Conservation (phyloP, 2,329 filamentous ascomycete species). For the Alternaria longipes region DNA sequence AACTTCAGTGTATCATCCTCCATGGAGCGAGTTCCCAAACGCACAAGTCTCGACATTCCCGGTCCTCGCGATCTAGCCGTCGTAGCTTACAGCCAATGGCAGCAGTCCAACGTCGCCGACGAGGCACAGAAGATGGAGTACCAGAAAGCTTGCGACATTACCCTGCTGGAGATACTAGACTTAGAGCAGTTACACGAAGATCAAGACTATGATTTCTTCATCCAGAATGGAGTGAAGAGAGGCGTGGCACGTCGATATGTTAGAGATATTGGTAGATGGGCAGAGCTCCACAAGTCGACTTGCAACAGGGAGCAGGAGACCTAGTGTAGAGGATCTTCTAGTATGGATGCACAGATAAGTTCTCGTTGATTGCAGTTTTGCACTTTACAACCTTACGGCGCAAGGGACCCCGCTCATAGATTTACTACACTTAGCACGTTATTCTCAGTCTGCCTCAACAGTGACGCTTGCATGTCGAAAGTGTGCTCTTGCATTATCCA, state of each 20-base stretch:
- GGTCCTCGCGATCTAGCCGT: slow-evolving; percentile 26
- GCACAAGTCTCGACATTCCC: slow-evolving; percentile 22
- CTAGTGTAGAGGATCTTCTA: too few relatives aligned
- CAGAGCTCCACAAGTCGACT: slow-evolving; percentile 6
- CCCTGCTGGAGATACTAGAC: slow-evolving; percentile 23
- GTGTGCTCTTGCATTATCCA: slow-evolving; percentile 34
- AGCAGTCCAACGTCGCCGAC: slow-evolving; percentile 24
- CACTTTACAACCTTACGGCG: too few relatives aligned
- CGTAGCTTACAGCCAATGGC: slow-evolving; percentile 25
- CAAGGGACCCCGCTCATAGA: not conserved
- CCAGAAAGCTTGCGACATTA: slow-evolving; percentile 19
- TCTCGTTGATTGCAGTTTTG: too few relatives aligned
- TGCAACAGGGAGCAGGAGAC: not conserved
- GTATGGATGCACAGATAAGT: too few relatives aligned
- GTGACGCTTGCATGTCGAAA: slow-evolving; percentile 35
- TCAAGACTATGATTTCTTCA: slow-evolving; percentile 42
- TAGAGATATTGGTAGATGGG: slow-evolving; percentile 36
- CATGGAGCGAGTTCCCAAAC: slow-evolving; percentile 1
- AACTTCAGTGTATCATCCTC: not conserved
- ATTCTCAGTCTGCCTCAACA: slow-evolving; percentile 3
- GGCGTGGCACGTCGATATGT: slow-evolving; percentile 43
- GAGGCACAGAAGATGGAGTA: slow-evolving; percentile 23
- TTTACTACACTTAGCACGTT: not conserved
- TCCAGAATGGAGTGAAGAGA: slow-evolving; percentile 38
- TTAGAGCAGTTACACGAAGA: slow-evolving; percentile 42